These are phyloP conservation scores for Lolium perenne DNA, from an alignment of 176 grass and related monocot species.

Conservation along the genomic window DNA sequence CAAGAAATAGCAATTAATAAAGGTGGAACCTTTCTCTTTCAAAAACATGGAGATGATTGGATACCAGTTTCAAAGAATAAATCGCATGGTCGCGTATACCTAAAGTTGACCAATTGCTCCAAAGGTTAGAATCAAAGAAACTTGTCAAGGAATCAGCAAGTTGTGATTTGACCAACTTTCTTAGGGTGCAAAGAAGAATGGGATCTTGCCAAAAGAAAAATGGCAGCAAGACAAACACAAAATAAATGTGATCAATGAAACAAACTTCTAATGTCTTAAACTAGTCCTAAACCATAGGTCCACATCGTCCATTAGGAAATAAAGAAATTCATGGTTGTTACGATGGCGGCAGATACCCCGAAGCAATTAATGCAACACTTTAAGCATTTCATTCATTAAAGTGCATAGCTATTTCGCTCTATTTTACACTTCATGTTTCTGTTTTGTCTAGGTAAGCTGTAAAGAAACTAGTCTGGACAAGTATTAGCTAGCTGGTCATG, in stretches of 20 bases:
- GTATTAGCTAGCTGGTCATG: background rate
- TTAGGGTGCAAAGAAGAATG: background rate
- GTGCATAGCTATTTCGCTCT: background rate
- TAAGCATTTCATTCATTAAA: constrained; percentile 28
- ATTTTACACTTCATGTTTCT: constrained; percentile 7
- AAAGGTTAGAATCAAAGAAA: constrained; percentile 10
- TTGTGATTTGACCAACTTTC: background rate
- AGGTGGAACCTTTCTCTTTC: background rate
- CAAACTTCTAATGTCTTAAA: background rate
- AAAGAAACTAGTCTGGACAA: constrained; percentile 3
- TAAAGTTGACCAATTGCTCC: background rate
- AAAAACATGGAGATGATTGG: background rate
- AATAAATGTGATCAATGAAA: background rate
- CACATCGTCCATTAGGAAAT: constrained; percentile 13
- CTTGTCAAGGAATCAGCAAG: background rate
- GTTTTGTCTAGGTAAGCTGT: background rate
- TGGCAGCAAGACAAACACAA: constrained; percentile 8
- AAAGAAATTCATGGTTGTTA: background rate
- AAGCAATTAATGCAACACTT: constrained; percentile 1
- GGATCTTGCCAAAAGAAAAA: background rate
- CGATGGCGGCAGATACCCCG: background rate
- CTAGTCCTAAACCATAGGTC: background rate
- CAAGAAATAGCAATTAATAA: background rate
- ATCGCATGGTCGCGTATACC: background rate
- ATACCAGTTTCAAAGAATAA: background rate